Base-by-base conservation (phyloP, 2,329 filamentous ascomycete species). In the Cladorrhinum sp. region DNA sequence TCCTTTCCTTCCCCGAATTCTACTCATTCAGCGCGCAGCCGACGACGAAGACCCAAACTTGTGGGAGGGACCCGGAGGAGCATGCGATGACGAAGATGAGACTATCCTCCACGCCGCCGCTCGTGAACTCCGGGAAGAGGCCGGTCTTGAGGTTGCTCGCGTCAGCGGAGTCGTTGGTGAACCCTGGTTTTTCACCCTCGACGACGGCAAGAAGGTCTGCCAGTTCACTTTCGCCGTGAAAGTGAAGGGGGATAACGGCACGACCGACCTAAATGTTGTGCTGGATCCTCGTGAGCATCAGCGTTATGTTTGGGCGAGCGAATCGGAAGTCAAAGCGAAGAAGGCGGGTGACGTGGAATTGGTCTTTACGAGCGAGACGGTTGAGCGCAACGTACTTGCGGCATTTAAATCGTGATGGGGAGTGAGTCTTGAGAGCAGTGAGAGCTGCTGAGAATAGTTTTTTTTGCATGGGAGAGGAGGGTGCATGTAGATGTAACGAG, bases 111-210 rank as follows among this genome's bases (percentile, higher is more conserved):
- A 45, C 36, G 53, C 53, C 32, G 32, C 45, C 2, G 23, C 53
- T 45, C 53, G 53, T n/a, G 53, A 55, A 48, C 53, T 55, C 3
- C 9, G 13, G 13, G 53, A 55, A 3, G 53, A 55, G 22, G 45
- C 53, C 0, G 53, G 53, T n/a, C 53, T 55, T 45, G 22, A 41
- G 16, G 36, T 41, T 41, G 36, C 7, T 9, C 7, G 16, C 8
- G 7, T 41, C 16, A n/a, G 16, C 5, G 36, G 36, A 41, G 36
- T 41, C 16, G 36, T 41, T n/a, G 36, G 36, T 5, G 36, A 41
- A 18, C 36, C 7, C 8, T 41, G 36, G 36, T 41, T 41, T 41
- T 41, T 41, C 16, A 41, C 36, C 5, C 16, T 41, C 8, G 36
- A 41, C 16, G 36, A 41, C 16, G 36, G 36, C 7, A 41, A 41